These are phyloP conservation scores for Heimioporus retisporus DNA, from an alignment of 1,284 basidiomycete genomes.

Conservation along the genomic window DNA sequence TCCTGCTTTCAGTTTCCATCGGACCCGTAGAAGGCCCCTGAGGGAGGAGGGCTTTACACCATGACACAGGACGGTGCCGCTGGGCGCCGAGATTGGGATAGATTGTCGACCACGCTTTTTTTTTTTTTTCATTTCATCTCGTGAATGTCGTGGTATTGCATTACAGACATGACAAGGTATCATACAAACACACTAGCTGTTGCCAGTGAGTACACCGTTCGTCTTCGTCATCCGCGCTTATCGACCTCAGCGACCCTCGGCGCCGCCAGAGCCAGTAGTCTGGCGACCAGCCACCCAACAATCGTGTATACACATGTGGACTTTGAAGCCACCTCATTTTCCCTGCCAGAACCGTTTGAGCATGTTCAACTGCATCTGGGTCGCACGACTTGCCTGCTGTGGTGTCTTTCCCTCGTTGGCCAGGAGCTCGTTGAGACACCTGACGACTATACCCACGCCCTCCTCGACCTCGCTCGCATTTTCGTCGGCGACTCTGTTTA, in stretches of 20 bases:
- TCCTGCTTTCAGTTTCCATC: too few relatives aligned
- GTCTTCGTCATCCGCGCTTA: constrained; percentile 13
- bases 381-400: constrained; percentile 34
- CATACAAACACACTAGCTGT: constrained; percentile 23
- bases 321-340: constrained; percentile 21
- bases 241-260: constrained; percentile 20
- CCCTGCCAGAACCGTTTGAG: constrained; percentile 24
- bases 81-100: too few relatives aligned
- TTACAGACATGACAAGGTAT: constrained; percentile 23
- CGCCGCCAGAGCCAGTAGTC: constrained; percentile 29
- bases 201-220: constrained; percentile 18
- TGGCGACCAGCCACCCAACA: background rate
- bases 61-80: too few relatives aligned
- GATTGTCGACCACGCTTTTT: too few relatives aligned
- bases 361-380: background rate
- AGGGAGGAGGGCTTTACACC: too few relatives aligned
- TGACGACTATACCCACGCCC: constrained; percentile 74
- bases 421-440: constrained; percentile 77
- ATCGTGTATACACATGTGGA: background rate
- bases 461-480: constrained; percentile 71
- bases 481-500: constrained; percentile 60
- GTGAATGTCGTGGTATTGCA: constrained; percentile 11
- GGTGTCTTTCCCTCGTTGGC: constrained; percentile 50
- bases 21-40: too few relatives aligned
- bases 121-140: constrained; percentile 18